A percentile compares a stretch with the other conserved stretches of the same genome.
Conservation (phyloP, 495 filamentous ascomycete species). For the Durotheca rogersii region DNA sequence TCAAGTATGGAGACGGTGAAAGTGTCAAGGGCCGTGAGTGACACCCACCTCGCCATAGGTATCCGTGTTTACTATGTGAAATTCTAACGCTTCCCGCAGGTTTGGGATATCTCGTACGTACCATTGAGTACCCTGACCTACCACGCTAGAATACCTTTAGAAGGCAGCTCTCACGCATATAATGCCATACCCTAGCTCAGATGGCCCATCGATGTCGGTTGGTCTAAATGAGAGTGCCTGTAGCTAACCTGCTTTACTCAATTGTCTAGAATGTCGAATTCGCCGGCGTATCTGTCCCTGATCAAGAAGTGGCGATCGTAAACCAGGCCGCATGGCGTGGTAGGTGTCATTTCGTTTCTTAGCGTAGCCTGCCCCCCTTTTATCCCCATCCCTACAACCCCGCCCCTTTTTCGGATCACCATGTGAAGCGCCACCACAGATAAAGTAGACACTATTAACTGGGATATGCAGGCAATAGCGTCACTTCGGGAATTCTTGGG, state of each 20-base stretch:
- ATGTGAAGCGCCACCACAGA: too few relatives aligned
- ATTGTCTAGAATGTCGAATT: conserved; percentile 50
- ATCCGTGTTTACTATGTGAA: neutral
- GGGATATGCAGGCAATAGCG: conserved; percentile 42
- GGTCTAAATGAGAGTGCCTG: too few relatives aligned
- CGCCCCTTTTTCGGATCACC: too few relatives aligned
- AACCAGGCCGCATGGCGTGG: conserved; percentile 45
- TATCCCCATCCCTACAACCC: too few relatives aligned
- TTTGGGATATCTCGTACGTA: conserved; percentile 9
- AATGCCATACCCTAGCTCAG: too few relatives aligned
- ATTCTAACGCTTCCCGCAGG: conserved; percentile 2
- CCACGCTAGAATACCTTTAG: neutral
- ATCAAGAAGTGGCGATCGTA: conserved; percentile 55
- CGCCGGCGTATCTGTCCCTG: conserved; percentile 53
- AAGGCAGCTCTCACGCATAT: too few relatives aligned
- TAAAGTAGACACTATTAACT: too few relatives aligned
- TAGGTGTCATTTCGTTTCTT: conserved; percentile 31
- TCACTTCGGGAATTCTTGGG: conserved; percentile 59
- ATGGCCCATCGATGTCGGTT: too few relatives aligned
- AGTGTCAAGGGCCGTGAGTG: conserved; percentile 18
- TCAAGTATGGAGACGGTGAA: conserved; percentile 50
- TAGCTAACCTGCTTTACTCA: neutral
- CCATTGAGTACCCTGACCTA: neutral
- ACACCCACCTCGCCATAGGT: too few relatives aligned
- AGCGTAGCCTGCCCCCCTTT: neutral